Conservation (phyloP, 345 rosid species). For the Salix koriyanagi region DNA sequence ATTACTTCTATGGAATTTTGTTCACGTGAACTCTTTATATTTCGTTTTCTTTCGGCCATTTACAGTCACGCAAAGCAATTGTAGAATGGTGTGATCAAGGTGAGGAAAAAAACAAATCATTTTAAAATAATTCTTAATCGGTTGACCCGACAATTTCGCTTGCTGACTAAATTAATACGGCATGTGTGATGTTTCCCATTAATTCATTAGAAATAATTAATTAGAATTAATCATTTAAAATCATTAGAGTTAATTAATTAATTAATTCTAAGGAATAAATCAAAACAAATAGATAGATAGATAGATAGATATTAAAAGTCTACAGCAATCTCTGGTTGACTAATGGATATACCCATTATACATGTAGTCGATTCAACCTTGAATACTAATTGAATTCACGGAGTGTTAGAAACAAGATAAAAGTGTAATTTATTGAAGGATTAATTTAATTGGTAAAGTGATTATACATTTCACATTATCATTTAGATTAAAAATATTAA, state of each 20-base stretch:
- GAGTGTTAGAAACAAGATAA: no score
- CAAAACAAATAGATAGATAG: background rate
- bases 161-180: background rate
- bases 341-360: background rate
- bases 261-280: background rate
- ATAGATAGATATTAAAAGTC: background rate
- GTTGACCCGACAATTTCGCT: constrained; percentile 2
- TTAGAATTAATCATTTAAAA: no score
- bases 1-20: background rate
- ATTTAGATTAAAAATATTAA: no score
- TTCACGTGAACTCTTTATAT: background rate
- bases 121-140: background rate
- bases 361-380: background rate
- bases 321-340: background rate
- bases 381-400: background rate
- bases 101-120: background rate
- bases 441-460: no score
- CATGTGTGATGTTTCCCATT: background rate
- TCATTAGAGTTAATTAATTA: no score
- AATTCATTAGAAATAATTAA: no score
- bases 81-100: background rate
- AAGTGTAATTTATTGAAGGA: no score
- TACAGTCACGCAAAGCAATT: background rate
- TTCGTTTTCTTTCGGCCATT: background rate
- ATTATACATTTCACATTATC: no score